Evolutionary conservation across 805 yeast species (phyloP), one percentile per base, ranked within the genome.

Genomic region (Komagataella ulmi): DNA sequence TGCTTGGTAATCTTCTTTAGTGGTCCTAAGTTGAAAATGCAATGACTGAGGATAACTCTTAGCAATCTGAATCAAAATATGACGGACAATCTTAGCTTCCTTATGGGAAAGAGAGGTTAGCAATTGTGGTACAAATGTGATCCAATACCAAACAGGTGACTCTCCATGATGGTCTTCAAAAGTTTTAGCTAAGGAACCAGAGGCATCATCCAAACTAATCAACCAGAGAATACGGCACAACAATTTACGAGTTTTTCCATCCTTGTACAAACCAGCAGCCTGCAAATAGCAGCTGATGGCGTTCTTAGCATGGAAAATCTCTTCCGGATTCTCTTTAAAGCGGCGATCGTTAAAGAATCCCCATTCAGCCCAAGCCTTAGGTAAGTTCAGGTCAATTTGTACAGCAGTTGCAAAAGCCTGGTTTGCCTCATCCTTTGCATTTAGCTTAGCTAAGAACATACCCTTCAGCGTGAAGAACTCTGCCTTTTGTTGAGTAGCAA

Each of bases 321-420:
- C 95, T 49, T 72, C 79, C 1, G 90, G 91, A 54, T 83, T 83
- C 57, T 88, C 95, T 57, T 87, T 85, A 65, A 88, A 82, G 46
- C 96, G 74, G 24, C 83, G 79, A 59, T 93, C 99, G 63, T 90
- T 90, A 70, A 88, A 93, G 63, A 83, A 81, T 54, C 99, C 99
- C 99, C 99, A 93, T 64, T 95, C 97, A 3, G 97, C 98, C 99
- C 99, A 93, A 0, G 99, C 98, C 65, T 93, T 91, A 1, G 98
- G 96, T 48, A 93, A 68, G 60, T 90, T 88, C 58, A 91, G 76
- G 61, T 95, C 99, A 53, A 93, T 82, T 65, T 93, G 98, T 17
- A 93, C 97, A 1, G 99, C 97, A 2, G 97, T 88, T 1, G 98
- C 96, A 71, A 93, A 93, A 0, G 97, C 97, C 64, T 93, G 96